Evolutionary conservation across 768 basidiomycete genomes (phyloP).

Genomic region (Tulasnella sp.): DNA sequence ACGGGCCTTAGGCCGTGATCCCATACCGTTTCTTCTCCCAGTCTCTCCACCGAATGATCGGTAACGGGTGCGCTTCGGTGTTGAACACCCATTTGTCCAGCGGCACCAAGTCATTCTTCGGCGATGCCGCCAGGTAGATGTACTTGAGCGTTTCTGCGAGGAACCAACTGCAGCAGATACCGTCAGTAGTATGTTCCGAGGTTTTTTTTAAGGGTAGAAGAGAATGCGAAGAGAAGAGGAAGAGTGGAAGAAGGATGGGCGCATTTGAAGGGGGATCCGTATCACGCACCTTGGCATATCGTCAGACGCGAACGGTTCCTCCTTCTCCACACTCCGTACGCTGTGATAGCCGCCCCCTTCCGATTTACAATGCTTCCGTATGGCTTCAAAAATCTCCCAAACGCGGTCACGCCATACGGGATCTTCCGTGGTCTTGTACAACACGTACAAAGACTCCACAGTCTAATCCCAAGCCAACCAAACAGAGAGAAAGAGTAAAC

Average conservation of each 20-base stretch:
- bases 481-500: not conserved
- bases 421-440: conserved; percentile 69
- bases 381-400: conserved; percentile 65
- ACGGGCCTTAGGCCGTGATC: conserved; percentile 13
- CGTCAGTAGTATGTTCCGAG: not conserved
- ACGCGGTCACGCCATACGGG: conserved; percentile 65
- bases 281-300: conserved; percentile 68
- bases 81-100: conserved; percentile 49
- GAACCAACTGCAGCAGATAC: conserved; percentile 44
- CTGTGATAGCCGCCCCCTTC: conserved; percentile 56
- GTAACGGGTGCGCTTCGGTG: conserved; percentile 71
- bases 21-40: conserved; percentile 23
- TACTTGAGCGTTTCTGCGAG: conserved; percentile 67
- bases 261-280: conserved; percentile 13
- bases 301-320: conserved; percentile 45
- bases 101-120: conserved; percentile 52
- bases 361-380: conserved; percentile 59
- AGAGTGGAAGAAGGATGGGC: not conserved
- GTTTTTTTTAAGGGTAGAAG: conserved; percentile 20
- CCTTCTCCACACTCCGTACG: conserved; percentile 48
- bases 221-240: not conserved
- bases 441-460: conserved; percentile 64
- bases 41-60: conserved; percentile 56
- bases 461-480: conserved; percentile 45
- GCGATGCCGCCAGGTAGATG: conserved; percentile 59